Base-by-base conservation (phyloP, 1,284 basidiomycete genomes). In the Moesziomyces aphidis region DNA sequence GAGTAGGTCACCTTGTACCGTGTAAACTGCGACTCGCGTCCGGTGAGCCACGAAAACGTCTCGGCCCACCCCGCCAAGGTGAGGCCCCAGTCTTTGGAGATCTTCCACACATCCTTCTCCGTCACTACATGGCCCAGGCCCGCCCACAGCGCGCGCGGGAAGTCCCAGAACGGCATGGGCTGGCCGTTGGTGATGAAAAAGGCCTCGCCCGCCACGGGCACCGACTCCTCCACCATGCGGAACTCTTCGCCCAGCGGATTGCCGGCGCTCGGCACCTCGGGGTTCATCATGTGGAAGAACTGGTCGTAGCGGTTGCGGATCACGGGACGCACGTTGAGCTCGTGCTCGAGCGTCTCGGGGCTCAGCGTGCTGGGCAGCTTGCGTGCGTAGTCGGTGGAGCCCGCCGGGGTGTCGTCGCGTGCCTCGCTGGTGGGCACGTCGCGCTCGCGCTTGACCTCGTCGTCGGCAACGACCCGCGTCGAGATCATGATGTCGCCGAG, bases 121-220 rank as follows among this genome's bases (percentile, higher is more conserved):
- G 75, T 55, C 28, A 76, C 66, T 7, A 77, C 61, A 44, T 76
- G 73, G 17, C 81, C 81, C 60, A 77, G 65, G 11, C 68, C 89
- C 48, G 89, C 88, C 94, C 94, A 99, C n/a, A 98, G 86, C 3
- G 90, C 86, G 10, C 94, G 89, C 24, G 91, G 89, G 83, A 97
- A 92, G 86, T 98, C 95, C 96, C 96, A 99, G 87, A 98, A 98
- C 83, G 93, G 93, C 62, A 92, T 89, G 1, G 95, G 96, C 85
- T 98, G 95, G 72, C 95, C 95, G 83, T 98, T 98, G 67, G 95
- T 97, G 86, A 99, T 94, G 88, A 96, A 97, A 88, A 97, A 99
- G 0, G 88, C 93, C 85, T 98, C 92, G 0, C 97, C 97, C 4
- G 94, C 95, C 42, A 97, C 92, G 70, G 90, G 88, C 17, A 94